Percentiles rank a stretch among this genome's conserved stretches.
phyloP scores from a whole-genome alignment of 225 moss, liverwort and hornwort genomes.

The Polytrichum formosum region DNA sequence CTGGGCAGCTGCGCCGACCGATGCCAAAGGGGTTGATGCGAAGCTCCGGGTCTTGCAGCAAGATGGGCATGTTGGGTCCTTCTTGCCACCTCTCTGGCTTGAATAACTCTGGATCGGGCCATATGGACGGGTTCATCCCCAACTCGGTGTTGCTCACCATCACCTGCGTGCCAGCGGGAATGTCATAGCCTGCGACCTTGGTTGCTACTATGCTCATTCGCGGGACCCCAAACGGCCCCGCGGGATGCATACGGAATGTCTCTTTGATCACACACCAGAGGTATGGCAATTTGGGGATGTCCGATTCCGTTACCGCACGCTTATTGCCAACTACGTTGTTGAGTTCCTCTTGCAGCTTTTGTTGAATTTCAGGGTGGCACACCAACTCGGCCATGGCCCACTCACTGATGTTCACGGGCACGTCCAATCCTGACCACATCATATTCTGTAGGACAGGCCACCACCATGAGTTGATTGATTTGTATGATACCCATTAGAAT shows the following conservation, averaged over 20 bases:
- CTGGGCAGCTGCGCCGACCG: not conserved
- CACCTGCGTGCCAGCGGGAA: not conserved
- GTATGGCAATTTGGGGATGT: not conserved
- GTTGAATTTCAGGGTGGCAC: not conserved
- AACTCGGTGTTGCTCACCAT: slow-evolving; percentile 4
- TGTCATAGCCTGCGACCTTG: not conserved
- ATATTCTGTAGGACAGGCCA: not conserved
- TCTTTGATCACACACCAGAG: slow-evolving; percentile 4
- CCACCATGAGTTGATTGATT: too few species aligned
- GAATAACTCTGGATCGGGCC: not conserved
- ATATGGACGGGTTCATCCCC: slow-evolving; percentile 2
- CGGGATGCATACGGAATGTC: slow-evolving; percentile 6
- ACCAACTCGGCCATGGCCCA: slow-evolving; percentile 4
- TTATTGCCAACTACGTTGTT: not conserved
- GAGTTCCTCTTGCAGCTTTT: not conserved
- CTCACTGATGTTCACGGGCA: not conserved
- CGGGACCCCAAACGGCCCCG: slow-evolving; percentile 5
- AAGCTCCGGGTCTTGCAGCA: not conserved
- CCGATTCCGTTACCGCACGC: not conserved
- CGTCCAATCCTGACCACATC: slow-evolving; percentile 4
- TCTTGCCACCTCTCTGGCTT: not conserved
- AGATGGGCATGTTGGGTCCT: not conserved
- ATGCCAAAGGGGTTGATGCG: not conserved
- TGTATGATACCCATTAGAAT: not conserved
- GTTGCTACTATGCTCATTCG: not conserved